Evolutionary conservation across 2,329 filamentous ascomycete genomes (phyloP).

Genomic region (Alternaria conjuncta): DNA sequence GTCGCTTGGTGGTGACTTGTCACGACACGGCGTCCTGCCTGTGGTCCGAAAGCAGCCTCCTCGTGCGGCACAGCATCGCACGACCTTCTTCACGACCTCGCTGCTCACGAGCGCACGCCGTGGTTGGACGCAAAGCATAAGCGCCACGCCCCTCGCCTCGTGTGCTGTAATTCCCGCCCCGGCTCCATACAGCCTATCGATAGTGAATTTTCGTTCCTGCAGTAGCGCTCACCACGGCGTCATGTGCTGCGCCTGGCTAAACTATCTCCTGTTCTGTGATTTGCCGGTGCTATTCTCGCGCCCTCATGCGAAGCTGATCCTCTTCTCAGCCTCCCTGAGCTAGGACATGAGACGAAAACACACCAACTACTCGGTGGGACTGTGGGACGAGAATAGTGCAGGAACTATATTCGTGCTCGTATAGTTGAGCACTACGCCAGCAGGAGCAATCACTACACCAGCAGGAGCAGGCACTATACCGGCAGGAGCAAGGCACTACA

Average conservation of each 20-base stretch:
- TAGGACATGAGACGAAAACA: not conserved
- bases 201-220: slow-evolving; percentile 11
- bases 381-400: not conserved
- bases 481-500: not conserved
- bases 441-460: not conserved
- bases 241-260: slow-evolving; percentile 3
- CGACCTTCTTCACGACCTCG: not conserved
- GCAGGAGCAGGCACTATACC: not conserved
- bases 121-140: not conserved
- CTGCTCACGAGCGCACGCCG: not conserved
- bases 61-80: slow-evolving; percentile 1
- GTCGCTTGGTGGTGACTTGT: not conserved
- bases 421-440: not conserved
- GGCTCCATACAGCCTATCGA: slow-evolving; percentile 5
- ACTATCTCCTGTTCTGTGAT: not conserved
- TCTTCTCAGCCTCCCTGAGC: not conserved
- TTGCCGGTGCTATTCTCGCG: slow-evolving; percentile 8
- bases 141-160: slow-evolving; percentile 3
- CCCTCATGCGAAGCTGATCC: slow-evolving; percentile 1
- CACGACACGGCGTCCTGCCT: slow-evolving; percentile 5
- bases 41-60: not conserved
- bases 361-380: not conserved
- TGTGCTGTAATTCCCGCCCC: not conserved
- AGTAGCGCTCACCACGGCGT: slow-evolving; percentile 7
- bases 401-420: not conserved